A percentile compares a stretch with the other conserved stretches of the same genome.
These are phyloP conservation scores for Coemansia sp. DNA, from an alignment of 192 early-diverging fungal species.

Conservation along the genomic window DNA sequence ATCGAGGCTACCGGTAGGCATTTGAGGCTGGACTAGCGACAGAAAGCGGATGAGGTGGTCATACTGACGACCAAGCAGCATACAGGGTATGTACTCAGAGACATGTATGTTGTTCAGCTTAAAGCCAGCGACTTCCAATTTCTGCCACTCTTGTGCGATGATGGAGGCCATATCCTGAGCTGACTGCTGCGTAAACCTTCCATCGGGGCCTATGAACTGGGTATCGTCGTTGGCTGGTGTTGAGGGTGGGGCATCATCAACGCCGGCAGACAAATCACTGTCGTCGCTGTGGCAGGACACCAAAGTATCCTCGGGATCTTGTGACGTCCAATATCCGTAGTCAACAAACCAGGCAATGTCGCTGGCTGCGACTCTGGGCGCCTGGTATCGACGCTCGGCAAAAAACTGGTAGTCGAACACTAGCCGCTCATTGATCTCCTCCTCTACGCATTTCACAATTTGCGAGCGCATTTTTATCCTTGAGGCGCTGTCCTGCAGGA, in stretches of 20 bases:
- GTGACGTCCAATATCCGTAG: constrained; percentile 33
- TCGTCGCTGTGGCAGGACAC: not conserved
- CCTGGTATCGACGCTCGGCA: not conserved
- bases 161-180: constrained; percentile 22
- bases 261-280: not conserved
- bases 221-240: not conserved
- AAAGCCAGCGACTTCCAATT: constrained; percentile 32
- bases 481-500: not conserved
- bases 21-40: constrained; percentile 24
- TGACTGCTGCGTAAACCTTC: constrained; percentile 4
- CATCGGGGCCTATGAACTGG: constrained; percentile 4
- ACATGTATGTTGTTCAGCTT: constrained; percentile 49
- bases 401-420: constrained; percentile 18
- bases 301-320: not conserved
- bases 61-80: constrained; percentile 44
- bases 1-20: not conserved
- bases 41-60: constrained; percentile 31
- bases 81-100: constrained; percentile 38
- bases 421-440: constrained; percentile 27
- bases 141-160: constrained; percentile 26
- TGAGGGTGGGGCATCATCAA: not conserved
- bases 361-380: constrained; percentile 4
- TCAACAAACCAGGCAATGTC: constrained; percentile 7
- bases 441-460: constrained; percentile 15
- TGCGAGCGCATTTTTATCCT: constrained; percentile 12